Conservation (phyloP, 192 early-diverging fungal genomes). For the Rhizophagus clarus region DNA sequence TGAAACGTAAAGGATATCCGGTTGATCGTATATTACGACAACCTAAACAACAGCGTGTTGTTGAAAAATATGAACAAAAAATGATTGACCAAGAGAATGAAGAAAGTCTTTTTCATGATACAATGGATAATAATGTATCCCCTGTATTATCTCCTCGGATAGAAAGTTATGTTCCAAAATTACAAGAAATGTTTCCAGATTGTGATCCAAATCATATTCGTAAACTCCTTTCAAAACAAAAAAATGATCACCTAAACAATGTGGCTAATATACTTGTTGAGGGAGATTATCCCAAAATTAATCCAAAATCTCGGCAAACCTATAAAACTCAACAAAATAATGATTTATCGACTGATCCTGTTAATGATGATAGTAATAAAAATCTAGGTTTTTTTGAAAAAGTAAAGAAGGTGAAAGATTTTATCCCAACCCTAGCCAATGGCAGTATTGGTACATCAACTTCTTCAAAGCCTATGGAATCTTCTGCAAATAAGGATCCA, state of each 20-base stretch:
- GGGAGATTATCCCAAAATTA: slow-evolving; percentile 53
- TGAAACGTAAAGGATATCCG: slow-evolving; percentile 46
- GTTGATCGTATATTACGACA: slow-evolving; percentile 60
- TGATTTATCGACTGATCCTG: background rate
- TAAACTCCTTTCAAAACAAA: slow-evolving; percentile 51
- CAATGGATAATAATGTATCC: background rate
- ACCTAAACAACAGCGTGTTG: background rate
- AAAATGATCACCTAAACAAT: slow-evolving; percentile 50
- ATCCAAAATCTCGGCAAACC: background rate
- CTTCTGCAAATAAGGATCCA: background rate
- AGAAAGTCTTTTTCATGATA: slow-evolving; percentile 31
- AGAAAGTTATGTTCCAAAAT: slow-evolving; percentile 26
- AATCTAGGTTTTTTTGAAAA: background rate
- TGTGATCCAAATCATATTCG: slow-evolving; percentile 60
- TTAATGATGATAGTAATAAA: background rate
- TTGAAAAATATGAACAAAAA: background rate
- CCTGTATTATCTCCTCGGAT: background rate
- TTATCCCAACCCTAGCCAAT: background rate
- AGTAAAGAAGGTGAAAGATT: background rate
- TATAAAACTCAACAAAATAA: background rate
- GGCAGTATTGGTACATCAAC: background rate
- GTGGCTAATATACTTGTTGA: slow-evolving; percentile 65
- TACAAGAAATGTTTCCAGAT: slow-evolving; percentile 67
- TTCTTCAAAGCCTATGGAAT: slow-evolving; percentile 24
- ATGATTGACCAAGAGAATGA: slow-evolving; percentile 32